Base-by-base conservation (phyloP, 352 stramenopile species). In the Pythium aristosporum region DNA sequence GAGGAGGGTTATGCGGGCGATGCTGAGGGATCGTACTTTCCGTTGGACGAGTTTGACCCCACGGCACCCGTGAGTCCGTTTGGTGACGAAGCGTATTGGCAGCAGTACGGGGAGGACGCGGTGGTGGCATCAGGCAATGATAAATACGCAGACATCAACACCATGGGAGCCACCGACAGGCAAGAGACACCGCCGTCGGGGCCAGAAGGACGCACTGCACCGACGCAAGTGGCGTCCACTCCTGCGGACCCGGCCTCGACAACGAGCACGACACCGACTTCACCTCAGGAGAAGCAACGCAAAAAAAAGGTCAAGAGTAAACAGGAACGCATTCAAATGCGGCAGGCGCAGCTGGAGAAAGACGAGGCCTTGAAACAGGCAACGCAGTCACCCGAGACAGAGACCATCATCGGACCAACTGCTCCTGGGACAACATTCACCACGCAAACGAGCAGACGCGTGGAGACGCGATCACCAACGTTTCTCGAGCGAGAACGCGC, bases 401-500 rank as follows among this genome's bases (percentile, higher is more conserved):
- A 50, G 20, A 16, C 16, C n/a, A 67, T 18, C 23, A 16, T 36
- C 5, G 21, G 51, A 2, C 11, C 32, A 5, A 10, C 46, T 1
- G 41, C 23, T 16, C 2, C 34, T 7, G 43, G 10, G 1, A 67
- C 51, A 30, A 23, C 39, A n/a, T 18, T 37, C 37, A 32, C 28
- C 6, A 56, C 18, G 21, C 51, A 55, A 4, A 11, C 18, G 7
- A 20, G 5, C 1, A 48, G 12, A 20, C 55, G 41, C 3, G 46
- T 25, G 8, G 53, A 51, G 25, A 23, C 41, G 0, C 54, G 34
- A 2, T 52, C 62, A 36, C 57, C 57, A 3, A 78, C 74, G n/a
- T 84, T 91, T 62, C 42, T 88, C 1, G 68, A 74, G 18, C 69
- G 80, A 2, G 76, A 88, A 58, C 82, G 76, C 21, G 70, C 75